These are phyloP conservation scores for Breviolum minutum DNA, from an alignment of 73 alveolate species.

Conservation along the genomic window DNA sequence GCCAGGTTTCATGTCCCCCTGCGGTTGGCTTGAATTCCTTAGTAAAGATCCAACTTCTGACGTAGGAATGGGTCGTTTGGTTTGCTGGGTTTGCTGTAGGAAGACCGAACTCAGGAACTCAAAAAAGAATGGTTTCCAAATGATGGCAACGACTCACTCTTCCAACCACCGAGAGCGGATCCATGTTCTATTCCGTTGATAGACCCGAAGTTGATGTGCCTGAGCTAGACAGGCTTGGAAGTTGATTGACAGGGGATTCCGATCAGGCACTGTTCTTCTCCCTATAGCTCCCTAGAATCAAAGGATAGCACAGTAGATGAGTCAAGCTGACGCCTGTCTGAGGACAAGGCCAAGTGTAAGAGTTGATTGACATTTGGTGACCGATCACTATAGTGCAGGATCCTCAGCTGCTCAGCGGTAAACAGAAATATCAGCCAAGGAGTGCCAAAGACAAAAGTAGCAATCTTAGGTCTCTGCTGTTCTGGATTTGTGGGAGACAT, in stretches of 20 bases:
- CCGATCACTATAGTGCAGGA: conserved; percentile 10
- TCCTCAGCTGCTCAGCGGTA: background rate
- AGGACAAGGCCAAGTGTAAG: conserved; percentile 18
- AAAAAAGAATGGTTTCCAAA: no score
- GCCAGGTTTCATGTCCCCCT: background rate
- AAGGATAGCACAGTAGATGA: no score
- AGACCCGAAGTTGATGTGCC: conserved; percentile 48
- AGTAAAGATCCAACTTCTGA: no score
- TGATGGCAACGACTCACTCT: no score
- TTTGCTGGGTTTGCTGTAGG: no score
- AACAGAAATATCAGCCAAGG: background rate
- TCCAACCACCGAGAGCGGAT: no score
- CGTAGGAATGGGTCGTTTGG: no score
- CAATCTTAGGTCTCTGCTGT: conserved; percentile 11
- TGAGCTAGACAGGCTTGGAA: background rate
- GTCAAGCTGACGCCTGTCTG: background rate
- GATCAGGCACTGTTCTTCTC: no score
- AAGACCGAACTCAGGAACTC: no score
- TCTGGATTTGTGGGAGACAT: conserved; percentile 50
- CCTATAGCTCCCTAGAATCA: no score
- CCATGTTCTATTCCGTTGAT: conserved; percentile 8
- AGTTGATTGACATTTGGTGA: conserved; percentile 46
- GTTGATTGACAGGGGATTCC: no score
- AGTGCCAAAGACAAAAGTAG: background rate
- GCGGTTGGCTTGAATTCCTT: background rate